Base-by-base conservation (phyloP, 2,329 filamentous ascomycete genomes). In the Cladosporium sp. region DNA sequence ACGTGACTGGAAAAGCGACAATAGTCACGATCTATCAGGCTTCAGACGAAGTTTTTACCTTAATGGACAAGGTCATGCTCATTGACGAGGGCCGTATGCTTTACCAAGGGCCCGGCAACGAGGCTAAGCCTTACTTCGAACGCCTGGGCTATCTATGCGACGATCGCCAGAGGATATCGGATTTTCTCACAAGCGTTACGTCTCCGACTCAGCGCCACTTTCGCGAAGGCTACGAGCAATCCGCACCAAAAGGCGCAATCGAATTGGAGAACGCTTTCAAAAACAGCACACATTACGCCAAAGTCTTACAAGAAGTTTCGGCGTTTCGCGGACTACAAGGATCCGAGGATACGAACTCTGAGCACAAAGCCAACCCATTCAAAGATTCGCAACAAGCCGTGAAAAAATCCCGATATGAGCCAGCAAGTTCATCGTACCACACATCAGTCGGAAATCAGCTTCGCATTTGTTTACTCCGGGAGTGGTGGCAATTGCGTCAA, bases 1-100 rank as follows among this genome's bases (percentile, higher is more conserved):
- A 88, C 59, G 75, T 88, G 25, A 83, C 82, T 53, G 76, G 76
- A 52, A 80, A 72, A 62, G 85, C 84, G 2, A 80, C 83, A 22
- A 77, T 77, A 53, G 85, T 88, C 29, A 85, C 84, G 56, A 88
- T 88, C 66, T 88, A 88, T 67, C 84, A 88, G 66, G 79, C 85
- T 2, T 80, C 79, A n/a, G 81, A 86, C 59, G 71, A 77, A 30
- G 84, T 84, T 27, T 87, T 86, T 62, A 82, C 86, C 67, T 49
- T 82, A 1, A 84, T 86, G 55, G 83, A 87, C 66, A 86, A 86
- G 61, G 84, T 83, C 0, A 67, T 85, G 3, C 70, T 88, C 2
- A 75, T 87, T 6, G 82, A 85, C 59, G 77, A 78, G 45, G 86
- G 86, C 2, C 78, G 82, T 51, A 85, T 85, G 56, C 79, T 89